Evolutionary conservation across 306 rosid genomes (phyloP).

Genomic region (Dalbergia cochinchinensis): DNA sequence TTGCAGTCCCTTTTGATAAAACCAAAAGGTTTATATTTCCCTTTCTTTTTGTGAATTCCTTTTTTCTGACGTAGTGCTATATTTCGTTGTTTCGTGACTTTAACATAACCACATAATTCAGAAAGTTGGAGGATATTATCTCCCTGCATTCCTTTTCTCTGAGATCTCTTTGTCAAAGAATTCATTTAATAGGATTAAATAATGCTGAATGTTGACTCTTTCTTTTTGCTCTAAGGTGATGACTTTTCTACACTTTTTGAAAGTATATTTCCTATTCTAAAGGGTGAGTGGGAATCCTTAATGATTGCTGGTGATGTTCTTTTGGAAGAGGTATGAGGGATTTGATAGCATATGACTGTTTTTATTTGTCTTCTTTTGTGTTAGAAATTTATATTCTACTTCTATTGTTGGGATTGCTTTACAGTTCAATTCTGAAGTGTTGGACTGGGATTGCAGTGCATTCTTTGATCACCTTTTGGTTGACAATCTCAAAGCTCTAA

Average conservation of each 20-base stretch:
- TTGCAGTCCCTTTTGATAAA: conserved; percentile 62
- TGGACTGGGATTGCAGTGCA: conserved; percentile 73
- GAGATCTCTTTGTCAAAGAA: background rate
- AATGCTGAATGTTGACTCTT: conserved; percentile 39
- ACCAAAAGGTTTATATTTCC: conserved; percentile 55
- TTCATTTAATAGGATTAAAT: background rate
- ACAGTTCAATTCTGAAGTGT: conserved; percentile 72
- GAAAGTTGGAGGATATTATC: conserved; percentile 17
- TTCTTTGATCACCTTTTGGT: conserved; percentile 61
- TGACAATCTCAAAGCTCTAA: conserved; percentile 56
- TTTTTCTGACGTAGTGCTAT: conserved; percentile 14
- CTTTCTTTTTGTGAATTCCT: conserved; percentile 24
- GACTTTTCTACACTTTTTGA: conserved; percentile 60
- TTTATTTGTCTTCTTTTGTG: conserved; percentile 16
- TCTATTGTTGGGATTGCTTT: conserved; percentile 32
- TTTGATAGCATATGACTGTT: conserved; percentile 7
- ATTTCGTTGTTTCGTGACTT: background rate
- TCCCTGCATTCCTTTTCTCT: conserved; percentile 11
- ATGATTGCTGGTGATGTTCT: conserved; percentile 56
- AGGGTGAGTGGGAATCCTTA: conserved; percentile 74
- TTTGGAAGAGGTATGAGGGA: conserved; percentile 65
- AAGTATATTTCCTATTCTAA: conserved; percentile 63
- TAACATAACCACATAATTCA: conserved; percentile 5
- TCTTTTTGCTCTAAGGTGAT: conserved; percentile 51
- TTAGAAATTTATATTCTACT: conserved; percentile 21